Conservation (phyloP, 352 stramenopile genomes). For the Peronosclerospora sorghi region DNA sequence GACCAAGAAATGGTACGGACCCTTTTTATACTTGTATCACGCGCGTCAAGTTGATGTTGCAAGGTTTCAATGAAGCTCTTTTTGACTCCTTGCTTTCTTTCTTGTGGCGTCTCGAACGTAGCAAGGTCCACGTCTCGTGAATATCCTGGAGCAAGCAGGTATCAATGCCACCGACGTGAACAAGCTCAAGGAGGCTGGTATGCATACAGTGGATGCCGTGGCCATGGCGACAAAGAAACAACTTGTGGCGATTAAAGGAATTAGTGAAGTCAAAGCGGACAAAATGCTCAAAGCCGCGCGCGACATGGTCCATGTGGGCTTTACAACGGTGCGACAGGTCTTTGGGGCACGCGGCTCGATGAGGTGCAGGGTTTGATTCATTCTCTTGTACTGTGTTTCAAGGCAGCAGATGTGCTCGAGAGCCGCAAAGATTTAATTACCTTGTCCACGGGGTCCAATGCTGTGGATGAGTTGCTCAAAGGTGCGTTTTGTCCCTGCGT, state of each 20-base stretch:
- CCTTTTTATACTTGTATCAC: no score
- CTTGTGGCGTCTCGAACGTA: not conserved
- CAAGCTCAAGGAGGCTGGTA: conserved; percentile 95
- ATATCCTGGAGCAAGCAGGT: conserved; percentile 91
- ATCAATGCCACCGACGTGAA: conserved; percentile 96
- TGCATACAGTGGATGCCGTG: conserved; percentile 97
- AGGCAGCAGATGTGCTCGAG: conserved; percentile 81
- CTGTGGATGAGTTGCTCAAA: conserved; percentile 84
- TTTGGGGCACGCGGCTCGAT: no score
- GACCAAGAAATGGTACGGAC: conserved; percentile 36
- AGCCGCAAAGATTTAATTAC: conserved; percentile 89
- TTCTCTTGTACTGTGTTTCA: conserved; percentile 16
- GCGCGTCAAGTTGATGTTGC: conserved; percentile 13
- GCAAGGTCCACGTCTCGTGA: conserved; percentile 79
- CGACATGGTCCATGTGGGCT: conserved; percentile 96
- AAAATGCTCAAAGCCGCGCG: conserved; percentile 98
- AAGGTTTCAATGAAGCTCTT: no score
- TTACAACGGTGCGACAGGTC: conserved; percentile 91
- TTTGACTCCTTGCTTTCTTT: no score
- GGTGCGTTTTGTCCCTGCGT: conserved; percentile 19
- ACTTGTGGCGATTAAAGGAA: conserved; percentile 97
- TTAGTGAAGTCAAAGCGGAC: conserved; percentile 97
- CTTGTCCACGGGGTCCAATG: conserved; percentile 88
- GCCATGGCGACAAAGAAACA: conserved; percentile 95
- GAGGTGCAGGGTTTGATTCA: no score